Evolutionary conservation across 1,284 basidiomycete genomes (phyloP).

Genomic region (Apiotrichum mycotoxinovorans): DNA sequence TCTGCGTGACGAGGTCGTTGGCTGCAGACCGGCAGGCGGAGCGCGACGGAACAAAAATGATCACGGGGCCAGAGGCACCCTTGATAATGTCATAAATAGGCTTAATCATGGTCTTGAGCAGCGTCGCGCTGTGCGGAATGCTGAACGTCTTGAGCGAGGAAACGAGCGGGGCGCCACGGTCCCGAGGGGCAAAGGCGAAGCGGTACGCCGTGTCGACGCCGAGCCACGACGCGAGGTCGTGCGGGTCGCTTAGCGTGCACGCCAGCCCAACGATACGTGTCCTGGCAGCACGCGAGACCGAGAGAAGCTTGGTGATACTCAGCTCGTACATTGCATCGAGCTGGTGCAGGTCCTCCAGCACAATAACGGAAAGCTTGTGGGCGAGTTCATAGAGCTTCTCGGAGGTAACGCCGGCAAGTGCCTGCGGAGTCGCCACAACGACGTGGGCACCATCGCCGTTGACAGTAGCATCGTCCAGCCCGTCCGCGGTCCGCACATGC

Average conservation of each 20-base stretch:
- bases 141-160: constrained; percentile 74
- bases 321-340: constrained; percentile 82
- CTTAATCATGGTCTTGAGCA: constrained; percentile 90
- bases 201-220: constrained; percentile 60
- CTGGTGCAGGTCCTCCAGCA: constrained; percentile 84
- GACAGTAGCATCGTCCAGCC: constrained; percentile 28
- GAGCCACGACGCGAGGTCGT: constrained; percentile 80
- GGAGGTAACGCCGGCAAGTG: constrained; percentile 34
- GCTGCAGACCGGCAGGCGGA: constrained; percentile 75
- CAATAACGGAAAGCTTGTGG: constrained; percentile 60
- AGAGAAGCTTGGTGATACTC: constrained; percentile 62
- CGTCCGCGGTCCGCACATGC: constrained; percentile 25
- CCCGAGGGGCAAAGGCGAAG: constrained; percentile 75
- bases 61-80: constrained; percentile 57
- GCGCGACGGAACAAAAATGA: constrained; percentile 89
- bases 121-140: constrained; percentile 76
- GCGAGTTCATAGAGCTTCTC: constrained; percentile 26
- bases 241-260: constrained; percentile 73
- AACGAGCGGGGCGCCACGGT: constrained; percentile 75
- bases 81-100: constrained; percentile 68
- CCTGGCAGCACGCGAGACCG: constrained; percentile 59
- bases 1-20: constrained; percentile 80
- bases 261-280: constrained; percentile 77
- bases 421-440: constrained; percentile 45
- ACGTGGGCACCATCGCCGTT: constrained; percentile 27